These are phyloP conservation scores for Actinomucor elegans DNA, from an alignment of 371 early-diverging fungal genomes.

Conservation along the genomic window DNA sequence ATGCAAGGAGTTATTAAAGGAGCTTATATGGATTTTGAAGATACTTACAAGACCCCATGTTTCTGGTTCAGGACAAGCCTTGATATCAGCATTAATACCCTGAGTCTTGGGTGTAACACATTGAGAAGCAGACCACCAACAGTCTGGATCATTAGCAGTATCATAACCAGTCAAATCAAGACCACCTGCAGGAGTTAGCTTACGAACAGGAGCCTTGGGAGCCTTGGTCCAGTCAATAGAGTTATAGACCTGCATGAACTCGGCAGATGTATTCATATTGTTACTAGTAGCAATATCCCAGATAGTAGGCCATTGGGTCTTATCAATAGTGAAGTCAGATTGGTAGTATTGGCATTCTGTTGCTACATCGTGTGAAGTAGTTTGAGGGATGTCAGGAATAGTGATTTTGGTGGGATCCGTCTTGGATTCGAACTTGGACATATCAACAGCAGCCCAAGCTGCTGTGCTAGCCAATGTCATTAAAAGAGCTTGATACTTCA, in stretches of 20 bases:
- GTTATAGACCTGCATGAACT: conserved; percentile 35
- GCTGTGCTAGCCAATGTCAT: conserved; percentile 10
- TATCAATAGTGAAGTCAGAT: conserved; percentile 12
- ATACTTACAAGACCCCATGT: conserved; percentile 39
- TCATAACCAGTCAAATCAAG: conserved; percentile 38
- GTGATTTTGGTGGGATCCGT: conserved; percentile 34
- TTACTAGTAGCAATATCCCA: conserved; percentile 43
- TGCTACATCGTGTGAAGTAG: conserved; percentile 26
- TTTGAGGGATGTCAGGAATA: conserved; percentile 38
- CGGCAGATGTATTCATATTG: conserved; percentile 36
- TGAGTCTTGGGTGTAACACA: conserved; percentile 32
- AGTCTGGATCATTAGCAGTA: conserved; percentile 33
- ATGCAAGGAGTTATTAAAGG: background rate
- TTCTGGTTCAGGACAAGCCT: conserved; percentile 37
- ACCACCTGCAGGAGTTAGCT: conserved; percentile 19
- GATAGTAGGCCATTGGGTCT: conserved; percentile 33
- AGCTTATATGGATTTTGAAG: background rate
- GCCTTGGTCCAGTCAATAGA: conserved; percentile 43
- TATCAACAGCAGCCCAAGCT: conserved; percentile 16
- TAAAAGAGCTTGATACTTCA: conserved; percentile 15
- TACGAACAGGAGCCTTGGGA: conserved; percentile 31
- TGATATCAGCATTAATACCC: conserved; percentile 38
- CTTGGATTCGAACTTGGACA: conserved; percentile 14
- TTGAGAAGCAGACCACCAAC: conserved; percentile 43
- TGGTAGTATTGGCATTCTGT: conserved; percentile 37